phyloP scores from a whole-genome alignment of 2,329 filamentous ascomycete species.

The Colletotrichum endophyticum region DNA sequence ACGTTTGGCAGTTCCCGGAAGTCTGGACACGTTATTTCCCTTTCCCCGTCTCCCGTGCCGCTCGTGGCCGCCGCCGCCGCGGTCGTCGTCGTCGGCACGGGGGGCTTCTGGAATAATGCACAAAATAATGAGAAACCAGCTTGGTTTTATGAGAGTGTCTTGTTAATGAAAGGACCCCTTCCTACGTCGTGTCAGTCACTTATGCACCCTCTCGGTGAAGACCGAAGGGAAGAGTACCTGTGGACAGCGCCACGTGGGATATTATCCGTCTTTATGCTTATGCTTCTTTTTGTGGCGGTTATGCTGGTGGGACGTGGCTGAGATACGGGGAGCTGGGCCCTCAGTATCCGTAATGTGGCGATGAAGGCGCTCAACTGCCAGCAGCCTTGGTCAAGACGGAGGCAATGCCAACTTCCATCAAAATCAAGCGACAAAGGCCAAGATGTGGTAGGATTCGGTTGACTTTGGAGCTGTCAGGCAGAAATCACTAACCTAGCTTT shows the following conservation, averaged over 20 bases:
- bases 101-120: neutral
- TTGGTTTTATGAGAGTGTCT: neutral
- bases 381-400: neutral
- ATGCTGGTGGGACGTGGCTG: neutral
- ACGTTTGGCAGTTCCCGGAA: neutral
- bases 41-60: neutral
- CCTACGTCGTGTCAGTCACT: neutral
- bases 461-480: neutral
- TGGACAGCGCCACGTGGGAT: neutral
- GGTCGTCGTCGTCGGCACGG: neutral
- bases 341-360: neutral
- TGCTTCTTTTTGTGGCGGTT: neutral
- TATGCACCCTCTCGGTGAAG: neutral
- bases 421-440: neutral
- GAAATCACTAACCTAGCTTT: neutral
- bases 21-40: neutral
- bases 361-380: neutral
- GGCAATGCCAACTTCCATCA: neutral
- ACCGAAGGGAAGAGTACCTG: too few species aligned
- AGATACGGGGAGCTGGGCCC: neutral
- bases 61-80: neutral
- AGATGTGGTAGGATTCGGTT: neutral
- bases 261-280: neutral
- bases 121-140: neutral
- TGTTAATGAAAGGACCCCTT: neutral